Conservation (phyloP, 2,329 filamentous ascomycete species). For the Trichoderma sp. region DNA sequence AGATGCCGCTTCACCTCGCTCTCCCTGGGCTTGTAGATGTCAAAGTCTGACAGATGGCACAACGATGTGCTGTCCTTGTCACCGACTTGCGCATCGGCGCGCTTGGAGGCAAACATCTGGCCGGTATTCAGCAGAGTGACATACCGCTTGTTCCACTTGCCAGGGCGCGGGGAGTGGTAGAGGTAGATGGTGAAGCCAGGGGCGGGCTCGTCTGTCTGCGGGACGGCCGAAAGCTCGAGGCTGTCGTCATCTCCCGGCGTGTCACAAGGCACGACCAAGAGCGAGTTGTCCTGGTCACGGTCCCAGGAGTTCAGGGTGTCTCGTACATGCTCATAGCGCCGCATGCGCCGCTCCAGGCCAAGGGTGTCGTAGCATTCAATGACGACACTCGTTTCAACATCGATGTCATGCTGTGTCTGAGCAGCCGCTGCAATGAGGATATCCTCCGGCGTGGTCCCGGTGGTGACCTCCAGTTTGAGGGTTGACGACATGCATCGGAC, state of each 20-base stretch:
- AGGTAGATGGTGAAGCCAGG: slow-evolving; percentile 69
- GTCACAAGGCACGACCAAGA: slow-evolving; percentile 67
- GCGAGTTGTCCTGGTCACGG: slow-evolving; percentile 71
- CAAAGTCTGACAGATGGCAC: slow-evolving; percentile 88
- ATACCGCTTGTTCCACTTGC: slow-evolving; percentile 87
- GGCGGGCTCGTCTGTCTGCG: slow-evolving; percentile 61
- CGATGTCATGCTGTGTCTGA: slow-evolving; percentile 64
- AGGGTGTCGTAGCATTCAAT: slow-evolving; percentile 75
- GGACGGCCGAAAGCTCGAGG: slow-evolving; percentile 67
- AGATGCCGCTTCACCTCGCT: slow-evolving; percentile 69
- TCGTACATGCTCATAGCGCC: slow-evolving; percentile 82
- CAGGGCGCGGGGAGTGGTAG: slow-evolving; percentile 77
- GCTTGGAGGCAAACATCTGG: slow-evolving; percentile 73
- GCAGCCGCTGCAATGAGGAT: slow-evolving; percentile 69
- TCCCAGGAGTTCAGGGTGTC: slow-evolving; percentile 96
- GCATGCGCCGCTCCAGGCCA: slow-evolving; percentile 78
- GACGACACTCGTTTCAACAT: slow-evolving; percentile 67
- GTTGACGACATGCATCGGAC: slow-evolving; percentile 72
- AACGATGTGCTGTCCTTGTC: slow-evolving; percentile 71
- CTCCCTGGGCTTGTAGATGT: slow-evolving; percentile 79
- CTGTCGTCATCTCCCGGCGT: slow-evolving; percentile 58
- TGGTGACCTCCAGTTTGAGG: slow-evolving; percentile 70
- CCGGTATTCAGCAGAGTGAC: slow-evolving; percentile 74
- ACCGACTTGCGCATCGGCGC: slow-evolving; percentile 56
- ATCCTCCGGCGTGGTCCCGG: slow-evolving; percentile 73